phyloP scores from a whole-genome alignment of 2,329 filamentous ascomycete genomes.

The Epichloe uncinata region DNA sequence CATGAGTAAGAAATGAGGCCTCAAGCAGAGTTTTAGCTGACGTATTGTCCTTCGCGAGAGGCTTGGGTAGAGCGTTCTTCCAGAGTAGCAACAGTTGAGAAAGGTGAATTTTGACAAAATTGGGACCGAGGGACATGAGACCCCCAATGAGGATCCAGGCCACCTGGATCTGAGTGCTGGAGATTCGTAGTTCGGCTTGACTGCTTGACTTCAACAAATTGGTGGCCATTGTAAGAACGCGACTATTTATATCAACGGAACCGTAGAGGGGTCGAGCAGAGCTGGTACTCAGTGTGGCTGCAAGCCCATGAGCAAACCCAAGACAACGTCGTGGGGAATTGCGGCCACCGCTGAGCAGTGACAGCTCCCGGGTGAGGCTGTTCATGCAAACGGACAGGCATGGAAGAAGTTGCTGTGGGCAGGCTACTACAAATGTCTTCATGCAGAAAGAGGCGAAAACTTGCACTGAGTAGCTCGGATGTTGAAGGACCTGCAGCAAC shows the following conservation, averaged over 20 bases:
- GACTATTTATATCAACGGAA: conserved; percentile 88
- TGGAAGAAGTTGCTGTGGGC: conserved; percentile 80
- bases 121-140: conserved; percentile 89
- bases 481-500: conserved; percentile 77
- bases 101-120: conserved; percentile 97
- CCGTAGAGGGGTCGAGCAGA: conserved; percentile 81
- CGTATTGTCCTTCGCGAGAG: conserved; percentile 83
- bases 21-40: conserved; percentile 74
- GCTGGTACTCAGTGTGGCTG: conserved; percentile 81
- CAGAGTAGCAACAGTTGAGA: conserved; percentile 86
- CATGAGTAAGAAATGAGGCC: conserved; percentile 84
- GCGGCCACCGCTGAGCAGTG: conserved; percentile 58
- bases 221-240: conserved; percentile 82
- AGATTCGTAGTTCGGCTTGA: conserved; percentile 78
- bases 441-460: conserved; percentile 78
- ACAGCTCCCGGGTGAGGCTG: conserved; percentile 76
- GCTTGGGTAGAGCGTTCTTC: conserved; percentile 94
- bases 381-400: conserved; percentile 96
- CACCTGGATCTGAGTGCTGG: conserved; percentile 90
- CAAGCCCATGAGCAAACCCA: conserved; percentile 83
- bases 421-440: conserved; percentile 76
- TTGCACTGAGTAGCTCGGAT: conserved; percentile 93
- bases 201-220: conserved; percentile 84
- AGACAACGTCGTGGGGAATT: conserved; percentile 74
- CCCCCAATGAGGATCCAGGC: conserved; percentile 96